Conservation (phyloP, 352 stramenopile genomes). For the Phytophthora boehmeriae region DNA sequence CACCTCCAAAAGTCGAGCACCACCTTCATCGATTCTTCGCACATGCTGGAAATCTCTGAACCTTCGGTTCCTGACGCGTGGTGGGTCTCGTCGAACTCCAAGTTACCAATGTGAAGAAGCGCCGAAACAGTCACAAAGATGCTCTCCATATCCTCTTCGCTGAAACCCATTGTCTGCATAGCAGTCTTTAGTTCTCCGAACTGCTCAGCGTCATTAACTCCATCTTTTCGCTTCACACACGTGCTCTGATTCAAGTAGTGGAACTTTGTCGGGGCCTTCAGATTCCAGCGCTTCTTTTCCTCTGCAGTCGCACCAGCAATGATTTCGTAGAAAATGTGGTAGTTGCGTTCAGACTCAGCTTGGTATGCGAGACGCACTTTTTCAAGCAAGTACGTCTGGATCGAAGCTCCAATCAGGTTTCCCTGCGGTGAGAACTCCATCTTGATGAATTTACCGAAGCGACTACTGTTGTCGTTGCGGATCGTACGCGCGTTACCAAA, state of each 20-base stretch:
- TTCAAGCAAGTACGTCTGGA: constrained; percentile 97
- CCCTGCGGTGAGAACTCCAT: constrained; percentile 91
- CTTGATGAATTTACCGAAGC: constrained; percentile 99
- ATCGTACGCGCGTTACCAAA: constrained; percentile 99
- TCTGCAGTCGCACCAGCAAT: constrained; percentile 70
- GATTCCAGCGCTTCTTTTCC: constrained; percentile 69
- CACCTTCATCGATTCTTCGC: constrained; percentile 67
- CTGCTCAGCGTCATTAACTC: constrained; percentile 90
- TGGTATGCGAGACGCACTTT: constrained; percentile 96
- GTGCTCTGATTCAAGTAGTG: constrained; percentile 92
- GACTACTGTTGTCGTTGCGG: constrained; percentile 96
- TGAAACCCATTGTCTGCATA: constrained; percentile 90
- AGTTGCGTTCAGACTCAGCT: constrained; percentile 93
- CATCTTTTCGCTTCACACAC: constrained; percentile 84
- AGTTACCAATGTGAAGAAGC: constrained; percentile 95
- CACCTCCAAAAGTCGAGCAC: constrained; percentile 92
- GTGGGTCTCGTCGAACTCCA: constrained; percentile 87
- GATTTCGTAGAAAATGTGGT: constrained; percentile 97
- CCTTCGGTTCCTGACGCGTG: constrained; percentile 68
- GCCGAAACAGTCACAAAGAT: constrained; percentile 93
- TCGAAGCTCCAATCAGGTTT: constrained; percentile 88
- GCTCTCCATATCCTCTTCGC: constrained; percentile 85
- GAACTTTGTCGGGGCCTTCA: constrained; percentile 71
- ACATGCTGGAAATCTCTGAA: constrained; percentile 60
- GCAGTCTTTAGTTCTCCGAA: constrained; percentile 80